Conservation (phyloP, 2,329 filamentous ascomycete species). For the Reticulascus tulasneorum region DNA sequence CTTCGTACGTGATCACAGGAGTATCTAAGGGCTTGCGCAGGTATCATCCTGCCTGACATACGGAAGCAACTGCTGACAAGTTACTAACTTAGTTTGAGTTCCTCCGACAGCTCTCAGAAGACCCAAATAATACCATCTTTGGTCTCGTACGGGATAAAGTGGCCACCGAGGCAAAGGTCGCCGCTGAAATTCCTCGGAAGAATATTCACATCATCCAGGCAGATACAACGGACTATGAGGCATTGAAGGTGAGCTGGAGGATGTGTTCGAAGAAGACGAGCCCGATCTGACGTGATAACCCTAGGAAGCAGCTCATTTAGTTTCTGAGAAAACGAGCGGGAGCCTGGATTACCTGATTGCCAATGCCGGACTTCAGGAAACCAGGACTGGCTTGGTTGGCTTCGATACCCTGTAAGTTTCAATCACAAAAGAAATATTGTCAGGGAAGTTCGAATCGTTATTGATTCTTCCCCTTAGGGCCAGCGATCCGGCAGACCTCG, state of each 20-base stretch:
- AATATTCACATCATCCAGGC: conserved; percentile 39
- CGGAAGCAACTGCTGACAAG: too few species aligned
- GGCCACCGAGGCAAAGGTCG: conserved; percentile 38
- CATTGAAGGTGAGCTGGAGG: conserved; percentile 38
- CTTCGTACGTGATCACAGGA: conserved; percentile 3
- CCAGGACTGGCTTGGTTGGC: conserved; percentile 21
- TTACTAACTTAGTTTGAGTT: conserved; percentile 1
- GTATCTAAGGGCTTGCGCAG: conserved; percentile 1
- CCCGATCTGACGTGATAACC: too few species aligned
- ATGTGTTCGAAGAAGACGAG: too few species aligned
- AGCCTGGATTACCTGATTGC: conserved; percentile 48
- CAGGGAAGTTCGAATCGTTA: too few species aligned
- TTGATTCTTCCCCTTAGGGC: neutral
- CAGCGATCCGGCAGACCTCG: conserved; percentile 6
- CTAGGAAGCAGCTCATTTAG: conserved; percentile 12
- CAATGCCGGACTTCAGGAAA: conserved; percentile 38
- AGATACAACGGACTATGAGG: conserved; percentile 36
- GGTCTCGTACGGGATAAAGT: conserved; percentile 45
- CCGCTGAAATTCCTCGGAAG: conserved; percentile 30
- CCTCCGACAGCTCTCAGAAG: conserved; percentile 31
- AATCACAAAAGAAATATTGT: neutral
- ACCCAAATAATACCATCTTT: conserved; percentile 36
- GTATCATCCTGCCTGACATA: neutral
- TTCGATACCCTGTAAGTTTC: conserved; percentile 37
- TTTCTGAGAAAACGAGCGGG: conserved; percentile 27